Conservation (phyloP, 164 flowering plant species). For the Vitis rupestris region DNA sequence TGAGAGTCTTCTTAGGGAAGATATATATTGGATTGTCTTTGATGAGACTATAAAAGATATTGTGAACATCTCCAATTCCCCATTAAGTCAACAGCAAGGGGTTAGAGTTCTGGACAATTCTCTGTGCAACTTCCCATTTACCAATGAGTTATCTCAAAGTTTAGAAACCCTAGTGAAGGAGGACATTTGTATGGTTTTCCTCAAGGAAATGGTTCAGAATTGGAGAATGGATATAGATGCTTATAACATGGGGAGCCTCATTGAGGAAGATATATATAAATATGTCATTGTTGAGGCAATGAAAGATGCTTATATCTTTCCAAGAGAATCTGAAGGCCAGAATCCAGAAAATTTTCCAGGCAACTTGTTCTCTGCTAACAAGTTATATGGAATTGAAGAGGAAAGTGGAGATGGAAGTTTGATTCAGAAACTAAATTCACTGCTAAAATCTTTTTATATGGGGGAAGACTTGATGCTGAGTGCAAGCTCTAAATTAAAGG, state of each 20-base stretch:
- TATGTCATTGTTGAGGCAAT: constrained; percentile 24
- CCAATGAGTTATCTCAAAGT: neutral
- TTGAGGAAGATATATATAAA: constrained; percentile 28
- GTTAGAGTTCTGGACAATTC: neutral
- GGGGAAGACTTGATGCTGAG: constrained; percentile 25
- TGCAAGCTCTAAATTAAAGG: constrained; percentile 23
- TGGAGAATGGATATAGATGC: constrained; percentile 19
- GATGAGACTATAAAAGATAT: constrained; percentile 13
- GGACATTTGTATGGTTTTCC: constrained; percentile 15
- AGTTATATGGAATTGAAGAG: constrained; percentile 4
- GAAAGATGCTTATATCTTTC: constrained; percentile 18
- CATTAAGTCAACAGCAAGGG: neutral
- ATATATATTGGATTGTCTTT: constrained; percentile 3
- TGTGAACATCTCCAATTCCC: neutral
- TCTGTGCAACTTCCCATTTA: neutral
- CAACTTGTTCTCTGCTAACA: constrained; percentile 1
- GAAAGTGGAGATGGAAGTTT: constrained; percentile 19
- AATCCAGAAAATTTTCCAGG: constrained; percentile 2
- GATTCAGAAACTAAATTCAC: constrained; percentile 26
- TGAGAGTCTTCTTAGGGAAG: constrained; percentile 14
- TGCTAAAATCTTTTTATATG: constrained; percentile 16
- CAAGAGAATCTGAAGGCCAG: constrained; percentile 6
- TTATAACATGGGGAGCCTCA: constrained; percentile 14
- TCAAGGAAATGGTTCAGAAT: constrained; percentile 18
- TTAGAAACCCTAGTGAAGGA: constrained; percentile 14